A percentile compares a stretch with the other conserved stretches of the same genome.
These are phyloP conservation scores for Cavenderia fasciculata DNA, from an alignment of 78 protist genomes.

Conservation along the genomic window DNA sequence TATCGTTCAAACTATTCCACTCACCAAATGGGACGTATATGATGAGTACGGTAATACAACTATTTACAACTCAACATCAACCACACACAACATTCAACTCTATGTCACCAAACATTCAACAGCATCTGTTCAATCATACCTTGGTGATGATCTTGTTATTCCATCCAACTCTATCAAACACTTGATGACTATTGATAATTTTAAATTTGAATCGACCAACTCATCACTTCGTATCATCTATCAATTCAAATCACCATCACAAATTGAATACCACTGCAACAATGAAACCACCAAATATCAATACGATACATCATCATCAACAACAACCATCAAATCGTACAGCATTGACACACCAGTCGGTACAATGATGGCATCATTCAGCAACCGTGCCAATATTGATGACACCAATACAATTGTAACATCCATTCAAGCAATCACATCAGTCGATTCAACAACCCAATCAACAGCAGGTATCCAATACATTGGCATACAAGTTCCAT, in stretches of 20 bases:
- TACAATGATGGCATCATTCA: neutral
- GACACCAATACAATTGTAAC: too few species aligned
- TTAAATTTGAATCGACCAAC: neutral
- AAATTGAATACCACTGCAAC: neutral
- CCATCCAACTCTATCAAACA: slow-evolving; percentile 1
- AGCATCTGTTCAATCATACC: neutral
- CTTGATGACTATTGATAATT: neutral
- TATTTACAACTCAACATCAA: too few species aligned
- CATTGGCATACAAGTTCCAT: too few species aligned
- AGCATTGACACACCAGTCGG: neutral
- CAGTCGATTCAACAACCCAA: too few species aligned
- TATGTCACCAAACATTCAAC: neutral
- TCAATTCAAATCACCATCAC: neutral
- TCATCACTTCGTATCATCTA: neutral
- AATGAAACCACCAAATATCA: too few species aligned
- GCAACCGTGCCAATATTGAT: neutral
- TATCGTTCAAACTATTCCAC: too few species aligned
- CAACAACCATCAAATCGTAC: neutral
- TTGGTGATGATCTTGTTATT: neutral
- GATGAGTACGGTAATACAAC: too few species aligned
- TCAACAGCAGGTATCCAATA: too few species aligned
- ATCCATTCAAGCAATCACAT: too few species aligned
- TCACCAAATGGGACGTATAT: too few species aligned
- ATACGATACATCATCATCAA: too few species aligned
- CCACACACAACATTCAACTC: too few species aligned